Evolutionary conservation across 2,329 filamentous ascomycete species (phyloP), one percentile per base, ranked within the genome.

Genomic region (Sordariomycetes sp.): DNA sequence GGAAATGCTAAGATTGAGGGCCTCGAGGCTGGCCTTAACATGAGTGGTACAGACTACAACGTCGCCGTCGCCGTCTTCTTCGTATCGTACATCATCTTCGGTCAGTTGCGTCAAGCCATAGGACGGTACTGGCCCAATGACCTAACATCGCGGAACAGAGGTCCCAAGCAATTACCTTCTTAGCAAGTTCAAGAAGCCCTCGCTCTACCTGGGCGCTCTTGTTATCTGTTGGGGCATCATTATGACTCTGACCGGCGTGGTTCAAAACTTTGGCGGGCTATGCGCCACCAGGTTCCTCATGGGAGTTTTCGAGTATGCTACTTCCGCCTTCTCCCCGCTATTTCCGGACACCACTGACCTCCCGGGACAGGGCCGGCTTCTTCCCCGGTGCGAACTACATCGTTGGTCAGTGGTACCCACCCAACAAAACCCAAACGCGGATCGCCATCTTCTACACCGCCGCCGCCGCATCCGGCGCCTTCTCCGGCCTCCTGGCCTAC

Each of bases 161-260:
- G 84, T 90, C 51, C 86, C 87, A 0, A 76, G 75, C 57, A 89
- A 83, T 61, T 76, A 89, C 59, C 67, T 75, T n/a, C 88, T 85
- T 73, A 90, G 39, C 39, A 45, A 45, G 39, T 45, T 45, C 17
- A 45, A 60, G 32, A 74, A 17, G 17, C 39, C 39, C 89, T 89
- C 83, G 65, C 76, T 89, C 22, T 86, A 86, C 0, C 65, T 72
- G 4, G 79, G 78, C 32, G 79, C 82, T 0, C 69, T 89, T 1
- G 73, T 76, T 24, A 62, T 77, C 13, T 70, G 71, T 45, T 89
- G 88, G 61, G 86, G 84, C 5, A 71, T 82, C 51, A 73, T 72
- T 52, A 87, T 84, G 0, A 69, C 89, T 6, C 78, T 76, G 39
- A 89, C 82, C 0, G 86, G 80, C 0, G 89, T 86, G 61, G 82